phyloP scores from a whole-genome alignment of 2,329 filamentous ascomycete genomes.

The Sarocladium kiliense region DNA sequence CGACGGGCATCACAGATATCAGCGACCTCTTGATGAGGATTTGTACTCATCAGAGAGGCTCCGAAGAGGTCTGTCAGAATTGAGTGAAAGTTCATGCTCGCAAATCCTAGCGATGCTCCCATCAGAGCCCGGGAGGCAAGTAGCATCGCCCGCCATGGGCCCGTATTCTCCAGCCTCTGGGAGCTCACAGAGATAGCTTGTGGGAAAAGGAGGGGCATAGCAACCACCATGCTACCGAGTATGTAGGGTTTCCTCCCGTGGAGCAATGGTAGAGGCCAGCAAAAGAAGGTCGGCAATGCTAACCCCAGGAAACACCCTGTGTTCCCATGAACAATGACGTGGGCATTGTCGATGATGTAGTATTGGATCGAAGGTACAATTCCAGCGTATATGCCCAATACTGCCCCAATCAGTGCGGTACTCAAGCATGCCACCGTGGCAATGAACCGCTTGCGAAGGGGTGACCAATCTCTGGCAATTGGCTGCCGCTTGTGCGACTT shows the following conservation, averaged over 20 bases:
- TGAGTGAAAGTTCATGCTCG: conserved; percentile 70
- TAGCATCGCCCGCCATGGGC: conserved; percentile 54
- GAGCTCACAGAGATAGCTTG: conserved; percentile 63
- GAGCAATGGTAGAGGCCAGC: conserved; percentile 69
- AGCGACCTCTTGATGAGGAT: conserved; percentile 68
- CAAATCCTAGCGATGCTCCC: conserved; percentile 66
- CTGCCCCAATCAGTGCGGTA: conserved; percentile 63
- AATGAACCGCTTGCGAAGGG: conserved; percentile 60
- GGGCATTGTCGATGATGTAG: conserved; percentile 63
- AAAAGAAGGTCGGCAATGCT: conserved; percentile 62
- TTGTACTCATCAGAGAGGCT: conserved; percentile 65
- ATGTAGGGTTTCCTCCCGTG: conserved; percentile 76
- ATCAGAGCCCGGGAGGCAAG: conserved; percentile 61
- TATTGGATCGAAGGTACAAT: conserved; percentile 77
- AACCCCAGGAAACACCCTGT: conserved; percentile 67
- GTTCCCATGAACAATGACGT: conserved; percentile 67
- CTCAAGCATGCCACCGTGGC: conserved; percentile 68
- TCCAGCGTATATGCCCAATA: conserved; percentile 72
- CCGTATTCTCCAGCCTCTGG: conserved; percentile 49
- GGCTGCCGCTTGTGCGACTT: conserved; percentile 55
- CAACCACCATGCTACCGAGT: conserved; percentile 60
- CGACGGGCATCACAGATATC: conserved; percentile 63
- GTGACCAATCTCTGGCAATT: conserved; percentile 68
- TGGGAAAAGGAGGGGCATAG: conserved; percentile 70
- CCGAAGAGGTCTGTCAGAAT: conserved; percentile 72